Conservation (phyloP, 371 early-diverging fungal genomes). For the Mycotypha africana region DNA sequence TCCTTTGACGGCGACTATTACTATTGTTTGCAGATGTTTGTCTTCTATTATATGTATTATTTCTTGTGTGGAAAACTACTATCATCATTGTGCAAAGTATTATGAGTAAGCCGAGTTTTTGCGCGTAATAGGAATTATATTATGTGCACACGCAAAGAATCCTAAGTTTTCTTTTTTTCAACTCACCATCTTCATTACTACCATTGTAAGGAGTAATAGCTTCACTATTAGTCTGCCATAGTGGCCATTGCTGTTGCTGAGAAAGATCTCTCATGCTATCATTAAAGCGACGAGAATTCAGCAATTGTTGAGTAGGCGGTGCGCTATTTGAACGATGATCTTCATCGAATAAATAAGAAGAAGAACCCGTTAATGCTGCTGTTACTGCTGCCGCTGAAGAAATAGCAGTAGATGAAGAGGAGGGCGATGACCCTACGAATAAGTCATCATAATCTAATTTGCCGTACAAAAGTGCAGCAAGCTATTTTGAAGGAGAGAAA, state of each 20-base stretch:
- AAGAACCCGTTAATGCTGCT: slow-evolving; percentile 6
- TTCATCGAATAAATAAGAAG: slow-evolving; percentile 19
- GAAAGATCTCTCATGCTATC: no score
- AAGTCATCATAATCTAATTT: slow-evolving; percentile 38
- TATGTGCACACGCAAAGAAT: background rate
- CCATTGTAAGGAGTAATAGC: slow-evolving; percentile 8
- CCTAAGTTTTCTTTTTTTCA: background rate
- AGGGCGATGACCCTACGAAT: slow-evolving; percentile 5
- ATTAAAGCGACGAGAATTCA: slow-evolving; percentile 5
- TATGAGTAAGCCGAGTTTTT: no score
- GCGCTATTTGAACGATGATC: slow-evolving; percentile 39
- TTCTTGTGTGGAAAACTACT: no score
- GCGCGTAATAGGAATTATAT: background rate
- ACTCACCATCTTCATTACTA: no score
- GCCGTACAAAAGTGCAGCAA: slow-evolving; percentile 42
- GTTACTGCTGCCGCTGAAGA: no score
- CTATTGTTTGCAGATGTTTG: slow-evolving; percentile 6
- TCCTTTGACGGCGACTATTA: slow-evolving; percentile 21
- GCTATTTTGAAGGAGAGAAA: slow-evolving; percentile 15
- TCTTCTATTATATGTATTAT: slow-evolving; percentile 1
- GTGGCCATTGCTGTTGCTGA: slow-evolving; percentile 27
- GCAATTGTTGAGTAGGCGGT: slow-evolving; percentile 30
- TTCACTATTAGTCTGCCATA: slow-evolving; percentile 25
- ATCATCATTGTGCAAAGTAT: no score
- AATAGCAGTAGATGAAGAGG: no score